Percentiles rank a stretch among this genome's conserved stretches.
Conservation (phyloP, 208 protist genomes). For the Porcisia deanei region DNA sequence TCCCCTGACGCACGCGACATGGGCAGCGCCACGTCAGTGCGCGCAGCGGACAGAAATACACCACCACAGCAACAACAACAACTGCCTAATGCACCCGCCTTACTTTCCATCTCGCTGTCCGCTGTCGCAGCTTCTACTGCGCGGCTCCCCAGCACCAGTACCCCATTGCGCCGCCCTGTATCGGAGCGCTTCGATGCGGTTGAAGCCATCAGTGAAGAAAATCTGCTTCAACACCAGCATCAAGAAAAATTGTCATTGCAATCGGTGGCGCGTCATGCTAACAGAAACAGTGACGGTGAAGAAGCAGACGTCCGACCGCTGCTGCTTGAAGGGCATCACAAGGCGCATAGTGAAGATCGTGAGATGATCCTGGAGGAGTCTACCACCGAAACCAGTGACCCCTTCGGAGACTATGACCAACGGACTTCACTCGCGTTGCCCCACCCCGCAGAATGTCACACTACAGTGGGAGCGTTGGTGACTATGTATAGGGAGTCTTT, state of each 20-base stretch:
- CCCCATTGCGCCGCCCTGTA: slow-evolving; percentile 39
- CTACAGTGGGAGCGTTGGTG: background rate
- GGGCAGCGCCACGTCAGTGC: background rate
- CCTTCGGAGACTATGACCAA: background rate
- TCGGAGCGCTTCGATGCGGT: slow-evolving; percentile 40
- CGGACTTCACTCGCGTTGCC: background rate
- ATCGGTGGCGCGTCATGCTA: background rate
- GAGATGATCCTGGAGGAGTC: background rate
- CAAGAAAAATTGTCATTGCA: background rate
- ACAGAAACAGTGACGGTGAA: background rate
- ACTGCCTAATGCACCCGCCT: background rate
- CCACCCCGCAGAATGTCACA: background rate
- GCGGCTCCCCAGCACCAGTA: slow-evolving; percentile 4
- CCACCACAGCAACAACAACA: background rate
- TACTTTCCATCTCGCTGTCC: background rate
- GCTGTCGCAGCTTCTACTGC: background rate
- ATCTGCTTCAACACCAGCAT: background rate
- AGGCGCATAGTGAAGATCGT: background rate
- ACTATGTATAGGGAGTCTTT: background rate
- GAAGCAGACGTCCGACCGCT: background rate
- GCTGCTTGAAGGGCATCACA: background rate
- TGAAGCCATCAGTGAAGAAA: slow-evolving; percentile 6
- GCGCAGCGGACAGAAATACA: background rate
- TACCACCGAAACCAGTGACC: background rate
- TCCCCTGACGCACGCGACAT: background rate